phyloP scores from a whole-genome alignment of 345 rosid genomes.

The Eucalyptus tenuipes region DNA sequence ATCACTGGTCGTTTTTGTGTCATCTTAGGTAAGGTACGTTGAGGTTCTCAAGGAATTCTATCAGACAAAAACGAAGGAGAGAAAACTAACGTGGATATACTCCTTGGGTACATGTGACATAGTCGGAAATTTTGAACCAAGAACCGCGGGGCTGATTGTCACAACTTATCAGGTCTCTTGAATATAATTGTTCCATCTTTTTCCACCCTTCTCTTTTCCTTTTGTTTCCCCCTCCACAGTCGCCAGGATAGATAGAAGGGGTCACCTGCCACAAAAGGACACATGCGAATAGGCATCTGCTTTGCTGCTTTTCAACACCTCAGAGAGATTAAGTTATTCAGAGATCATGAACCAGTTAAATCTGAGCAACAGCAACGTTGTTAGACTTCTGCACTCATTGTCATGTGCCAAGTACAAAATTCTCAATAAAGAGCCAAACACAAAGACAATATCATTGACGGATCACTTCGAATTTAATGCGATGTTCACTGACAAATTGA shows the following conservation, averaged over 20 bases:
- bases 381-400: conserved; percentile 44
- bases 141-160: conserved; percentile 42
- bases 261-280: not conserved
- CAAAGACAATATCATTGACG: conserved; percentile 7
- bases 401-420: conserved; percentile 4
- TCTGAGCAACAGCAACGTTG: conserved; percentile 37
- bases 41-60: conserved; percentile 51
- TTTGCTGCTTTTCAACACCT: conserved; percentile 43
- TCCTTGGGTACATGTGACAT: conserved; percentile 50
- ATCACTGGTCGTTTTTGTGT: not conserved
- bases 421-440: conserved; percentile 29
- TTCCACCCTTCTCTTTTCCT: not conserved
- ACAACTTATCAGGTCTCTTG: conserved; percentile 42
- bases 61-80: conserved; percentile 32
- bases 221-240: not conserved
- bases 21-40: conserved; percentile 34
- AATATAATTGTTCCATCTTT: not conserved
- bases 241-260: not conserved
- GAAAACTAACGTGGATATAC: conserved; percentile 58
- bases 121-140: conserved; percentile 38
- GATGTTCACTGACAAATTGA: conserved; percentile 51
- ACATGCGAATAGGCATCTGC: conserved; percentile 35
- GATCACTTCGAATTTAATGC: conserved; percentile 25
- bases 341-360: conserved; percentile 60
- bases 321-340: conserved; percentile 44